Conservation (phyloP, 202 grass and related monocot species). For the Zoysia matrella region DNA sequence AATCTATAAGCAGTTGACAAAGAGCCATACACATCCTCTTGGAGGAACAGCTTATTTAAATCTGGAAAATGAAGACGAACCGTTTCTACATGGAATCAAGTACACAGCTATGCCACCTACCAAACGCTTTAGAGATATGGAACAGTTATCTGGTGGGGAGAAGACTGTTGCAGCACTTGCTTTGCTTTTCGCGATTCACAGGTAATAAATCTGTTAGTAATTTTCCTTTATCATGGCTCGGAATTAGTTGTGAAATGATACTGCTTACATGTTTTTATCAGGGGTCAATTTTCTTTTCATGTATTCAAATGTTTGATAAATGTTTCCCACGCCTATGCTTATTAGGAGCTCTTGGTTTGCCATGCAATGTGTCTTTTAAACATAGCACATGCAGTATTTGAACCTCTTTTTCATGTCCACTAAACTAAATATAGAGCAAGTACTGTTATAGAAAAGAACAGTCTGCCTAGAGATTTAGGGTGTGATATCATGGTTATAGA, state of each 20-base stretch:
- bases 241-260: slow-evolving; percentile 11
- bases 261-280: neutral
- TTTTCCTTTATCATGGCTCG: slow-evolving; percentile 14
- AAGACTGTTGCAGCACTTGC: slow-evolving; percentile 97
- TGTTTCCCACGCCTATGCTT: slow-evolving; percentile 25
- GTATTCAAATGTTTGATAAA: slow-evolving; percentile 5
- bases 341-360: slow-evolving; percentile 15
- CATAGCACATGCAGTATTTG: neutral
- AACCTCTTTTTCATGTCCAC: slow-evolving; percentile 5
- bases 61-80: slow-evolving; percentile 98
- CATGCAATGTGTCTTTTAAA: slow-evolving; percentile 10
- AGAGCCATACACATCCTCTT: slow-evolving; percentile 94
- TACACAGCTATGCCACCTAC: slow-evolving; percentile 98
- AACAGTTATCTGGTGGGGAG: slow-evolving; percentile 97
- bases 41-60: slow-evolving; percentile 98
- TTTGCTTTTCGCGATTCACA: slow-evolving; percentile 98
- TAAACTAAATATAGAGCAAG: neutral
- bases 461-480: neutral
- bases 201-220: slow-evolving; percentile 55
- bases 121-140: slow-evolving; percentile 99
- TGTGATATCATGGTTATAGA: slow-evolving; percentile 13
- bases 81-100: slow-evolving; percentile 93
- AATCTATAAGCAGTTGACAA: slow-evolving; percentile 99
- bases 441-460: neutral
- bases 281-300: no score